Conservation (phyloP, 345 rosid genomes). For the Arabidopsis arenosa region DNA sequence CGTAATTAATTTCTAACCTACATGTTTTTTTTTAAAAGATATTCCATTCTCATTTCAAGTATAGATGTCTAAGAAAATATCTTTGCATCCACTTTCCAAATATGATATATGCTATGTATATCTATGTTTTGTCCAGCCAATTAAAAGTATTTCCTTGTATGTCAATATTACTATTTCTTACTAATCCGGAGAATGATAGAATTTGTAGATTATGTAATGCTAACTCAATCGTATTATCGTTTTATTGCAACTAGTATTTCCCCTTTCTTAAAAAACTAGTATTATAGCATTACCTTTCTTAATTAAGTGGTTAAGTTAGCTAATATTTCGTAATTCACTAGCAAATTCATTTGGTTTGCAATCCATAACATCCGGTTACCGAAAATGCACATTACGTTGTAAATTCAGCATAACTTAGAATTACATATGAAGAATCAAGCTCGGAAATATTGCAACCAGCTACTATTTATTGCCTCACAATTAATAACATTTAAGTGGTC, state of each 20-base stretch:
- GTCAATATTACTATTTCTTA: not conserved
- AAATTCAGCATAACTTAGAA: slow-evolving; percentile 4
- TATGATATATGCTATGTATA: not conserved
- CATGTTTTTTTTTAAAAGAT: slow-evolving; percentile 6
- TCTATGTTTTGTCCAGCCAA: not conserved
- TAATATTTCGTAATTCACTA: not conserved
- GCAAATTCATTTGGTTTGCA: slow-evolving; percentile 2
- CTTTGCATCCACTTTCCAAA: slow-evolving; percentile 18
- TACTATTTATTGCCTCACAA: not conserved
- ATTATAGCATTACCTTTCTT: no score
- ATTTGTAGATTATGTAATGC: not conserved
- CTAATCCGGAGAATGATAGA: not conserved
- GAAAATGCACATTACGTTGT: not conserved
- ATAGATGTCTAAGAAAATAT: slow-evolving; percentile 31
- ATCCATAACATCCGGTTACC: not conserved
- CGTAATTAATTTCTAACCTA: slow-evolving; percentile 37
- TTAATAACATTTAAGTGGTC: slow-evolving; percentile 11
- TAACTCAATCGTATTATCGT: not conserved
- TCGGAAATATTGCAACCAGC: not conserved
- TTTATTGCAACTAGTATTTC: not conserved
- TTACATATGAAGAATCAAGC: slow-evolving; percentile 17
- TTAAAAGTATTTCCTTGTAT: not conserved
- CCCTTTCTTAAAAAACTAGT: no score
- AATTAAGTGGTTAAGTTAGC: not conserved
- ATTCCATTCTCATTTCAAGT: slow-evolving; percentile 24